Percentiles rank a stretch among this genome's conserved stretches.
Conservation (phyloP, 179 eudicot species). For the Drosera spatulata region DNA sequence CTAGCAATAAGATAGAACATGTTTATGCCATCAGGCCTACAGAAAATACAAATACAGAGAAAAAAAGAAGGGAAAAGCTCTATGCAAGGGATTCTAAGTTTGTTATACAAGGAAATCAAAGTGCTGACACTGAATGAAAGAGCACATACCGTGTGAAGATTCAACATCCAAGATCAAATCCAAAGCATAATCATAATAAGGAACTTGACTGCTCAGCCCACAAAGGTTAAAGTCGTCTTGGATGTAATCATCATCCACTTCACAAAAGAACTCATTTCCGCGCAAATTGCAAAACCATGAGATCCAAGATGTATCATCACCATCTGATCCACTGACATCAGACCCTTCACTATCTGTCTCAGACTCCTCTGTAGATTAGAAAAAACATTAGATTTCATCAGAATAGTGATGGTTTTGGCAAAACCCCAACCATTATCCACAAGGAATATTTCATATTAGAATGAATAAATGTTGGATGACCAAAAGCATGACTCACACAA, state of each 20-base stretch:
- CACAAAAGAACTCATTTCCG: conserved; percentile 1
- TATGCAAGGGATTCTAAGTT: too few relatives aligned
- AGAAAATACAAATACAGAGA: too few relatives aligned
- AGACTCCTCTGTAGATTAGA: neutral
- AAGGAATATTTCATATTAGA: neutral
- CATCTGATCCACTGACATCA: neutral
- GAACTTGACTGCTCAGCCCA: too few relatives aligned
- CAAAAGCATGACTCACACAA: too few relatives aligned
- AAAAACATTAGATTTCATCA: neutral
- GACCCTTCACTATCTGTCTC: conserved; percentile 6
- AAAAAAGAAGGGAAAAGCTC: too few relatives aligned
- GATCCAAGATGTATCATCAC: conserved; percentile 1
- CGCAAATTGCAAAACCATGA: conserved; percentile 6
- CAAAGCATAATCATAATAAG: conserved; percentile 6
- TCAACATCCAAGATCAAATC: conserved; percentile 6
- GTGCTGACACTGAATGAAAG: neutral
- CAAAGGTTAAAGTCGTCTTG: too few relatives aligned
- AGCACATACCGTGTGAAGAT: neutral
- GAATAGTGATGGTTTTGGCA: neutral
- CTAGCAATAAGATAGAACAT: too few relatives aligned
- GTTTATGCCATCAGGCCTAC: too few relatives aligned
- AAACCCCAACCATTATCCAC: neutral
- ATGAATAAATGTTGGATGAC: too few relatives aligned
- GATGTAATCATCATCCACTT: too few relatives aligned
- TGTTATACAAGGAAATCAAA: too few relatives aligned